Base-by-base conservation (phyloP, 495 filamentous ascomycete species). In the Viridothelium virens region DNA sequence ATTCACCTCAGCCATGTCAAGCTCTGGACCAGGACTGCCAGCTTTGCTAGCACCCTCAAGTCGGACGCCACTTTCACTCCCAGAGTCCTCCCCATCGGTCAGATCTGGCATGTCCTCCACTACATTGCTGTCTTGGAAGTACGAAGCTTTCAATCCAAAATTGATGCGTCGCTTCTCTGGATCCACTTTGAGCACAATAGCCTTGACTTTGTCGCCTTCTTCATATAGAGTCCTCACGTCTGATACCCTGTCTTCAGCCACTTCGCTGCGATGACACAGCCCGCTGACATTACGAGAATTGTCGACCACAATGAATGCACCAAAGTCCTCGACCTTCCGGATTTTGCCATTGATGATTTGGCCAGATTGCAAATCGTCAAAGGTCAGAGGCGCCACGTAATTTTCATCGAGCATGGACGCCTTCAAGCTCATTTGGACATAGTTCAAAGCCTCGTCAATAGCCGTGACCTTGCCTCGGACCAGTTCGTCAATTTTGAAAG, bases 261-360 rank as follows among this genome's bases (percentile, higher is more conserved):
- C 91, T 70, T 97, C 86, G 67, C 85, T 92, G 67, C 85, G 85
- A 73, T 98, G 94, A 74, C 93, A 97, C 25, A 98, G 81, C 63
- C 94, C 94, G 67, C 91, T 95, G 66, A 97, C 84, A 70, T 95
- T 94, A 46, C 80, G 75, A 36, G 91, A 93, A 41, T 85, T 82
- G 77, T 96, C 91, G 39, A 98, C 78, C 62, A 92, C 85, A 71
- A 98, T 89, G 77, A 97, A 97, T 9, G 91, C 92, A 72, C 94
- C 94, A 72, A 90, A 97, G 25, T 96, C 89, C 73, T 95, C 91
- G 2, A 96, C 91, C 76, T 95, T 95, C 65, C 92, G 86, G 63
- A 98, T 82, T 71, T 90, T 95, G 39, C 92, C 94, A 12, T 89
- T 95, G 36, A 98, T 80, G 31, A 89, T 78, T 74, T 92, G 89